Base-by-base conservation (phyloP, 208 protist species). In the Leptomonas seymouri region DNA sequence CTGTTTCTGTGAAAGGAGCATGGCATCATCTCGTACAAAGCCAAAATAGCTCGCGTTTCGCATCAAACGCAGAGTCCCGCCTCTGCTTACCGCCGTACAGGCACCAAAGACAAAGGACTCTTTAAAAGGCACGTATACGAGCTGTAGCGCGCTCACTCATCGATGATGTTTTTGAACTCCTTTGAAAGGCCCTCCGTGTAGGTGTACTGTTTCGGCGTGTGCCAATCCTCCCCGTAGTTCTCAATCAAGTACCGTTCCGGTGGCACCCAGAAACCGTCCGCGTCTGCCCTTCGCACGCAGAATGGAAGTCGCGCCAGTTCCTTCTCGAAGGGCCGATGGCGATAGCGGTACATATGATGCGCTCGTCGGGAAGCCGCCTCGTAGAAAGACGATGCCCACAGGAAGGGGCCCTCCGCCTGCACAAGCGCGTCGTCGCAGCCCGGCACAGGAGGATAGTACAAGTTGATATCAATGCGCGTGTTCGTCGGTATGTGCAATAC, bases 141-240 rank as follows among this genome's bases (percentile, higher is more conserved):
- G 49, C 44, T 23, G 36, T 60, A 59, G 15, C 5, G 7, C 21
- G 14, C 14, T 34, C 72, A 96, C 71, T 96, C 87, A 0, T 53
- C 44, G 39, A 97, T 87, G 36, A 97, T 93, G 58, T 96, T 97
- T 60, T 86, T 85, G 67, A 90, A 97, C 67, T 93, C 85, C n/a
- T 73, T 67, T 0, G 53, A 44, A 4, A 97, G 70, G 0, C 89
- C 93, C 31, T 97, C 87, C 1, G 57, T 59, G 74, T 97, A 97
- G 11, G 85, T 74, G 64, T 84, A 96, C 55, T 78, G 34, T 61
- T 84, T 84, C 15, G 89, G 90, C 2, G 71, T 87, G 0, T 64
- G 45, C 91, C 93, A 97, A 55, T 97, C 86, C 0, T 20, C 66
- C 0, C 93, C 93, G 69, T 87, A 97, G 80, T 85, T 95, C 76